These are phyloP conservation scores for Penicillium sp. DNA, from an alignment of 2,329 filamentous ascomycete species.

Conservation along the genomic window DNA sequence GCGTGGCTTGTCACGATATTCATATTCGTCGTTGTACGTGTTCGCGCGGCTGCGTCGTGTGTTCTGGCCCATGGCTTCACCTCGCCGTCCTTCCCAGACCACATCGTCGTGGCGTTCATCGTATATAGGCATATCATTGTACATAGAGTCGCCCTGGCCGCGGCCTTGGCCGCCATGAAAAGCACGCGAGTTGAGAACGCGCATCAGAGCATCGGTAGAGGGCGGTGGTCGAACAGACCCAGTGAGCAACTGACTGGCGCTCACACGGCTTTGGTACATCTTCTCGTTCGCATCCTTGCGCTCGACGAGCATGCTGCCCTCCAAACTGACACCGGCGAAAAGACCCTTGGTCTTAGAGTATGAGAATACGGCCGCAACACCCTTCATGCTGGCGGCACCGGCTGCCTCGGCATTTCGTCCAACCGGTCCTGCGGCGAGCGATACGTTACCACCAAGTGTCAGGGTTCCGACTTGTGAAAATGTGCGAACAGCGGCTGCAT, in stretches of 20 bases:
- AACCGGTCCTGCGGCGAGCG: conserved; percentile 87
- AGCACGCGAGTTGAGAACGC: conserved; percentile 76
- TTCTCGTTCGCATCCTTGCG: conserved; percentile 96
- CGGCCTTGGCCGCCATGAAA: conserved; percentile 71
- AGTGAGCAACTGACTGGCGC: conserved; percentile 75
- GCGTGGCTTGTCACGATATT: conserved; percentile 53
- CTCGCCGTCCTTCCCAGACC: conserved; percentile 75
- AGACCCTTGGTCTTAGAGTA: conserved; percentile 98
- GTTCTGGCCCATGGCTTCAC: conserved; percentile 69
- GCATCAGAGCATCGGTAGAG: conserved; percentile 79
- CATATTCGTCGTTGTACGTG: conserved; percentile 52
- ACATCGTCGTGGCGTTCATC: conserved; percentile 78
- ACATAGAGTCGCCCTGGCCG: conserved; percentile 64
- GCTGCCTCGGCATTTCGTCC: conserved; percentile 95
- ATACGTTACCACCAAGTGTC: conserved; percentile 93
- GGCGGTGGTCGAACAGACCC: conserved; percentile 76
- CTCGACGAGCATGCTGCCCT: conserved; percentile 91
- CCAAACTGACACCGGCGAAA: conserved; percentile 91
- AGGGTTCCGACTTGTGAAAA: conserved; percentile 91
- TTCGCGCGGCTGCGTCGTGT: conserved; percentile 56
- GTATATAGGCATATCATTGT: conserved; percentile 91
- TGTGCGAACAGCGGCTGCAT: conserved; percentile 80
- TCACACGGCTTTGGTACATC: conserved; percentile 80
- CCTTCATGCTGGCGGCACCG: conserved; percentile 84
- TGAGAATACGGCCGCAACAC: conserved; percentile 88